Evolutionary conservation across 352 stramenopile genomes (phyloP).

Genomic region (Phytophthora ramorum): DNA sequence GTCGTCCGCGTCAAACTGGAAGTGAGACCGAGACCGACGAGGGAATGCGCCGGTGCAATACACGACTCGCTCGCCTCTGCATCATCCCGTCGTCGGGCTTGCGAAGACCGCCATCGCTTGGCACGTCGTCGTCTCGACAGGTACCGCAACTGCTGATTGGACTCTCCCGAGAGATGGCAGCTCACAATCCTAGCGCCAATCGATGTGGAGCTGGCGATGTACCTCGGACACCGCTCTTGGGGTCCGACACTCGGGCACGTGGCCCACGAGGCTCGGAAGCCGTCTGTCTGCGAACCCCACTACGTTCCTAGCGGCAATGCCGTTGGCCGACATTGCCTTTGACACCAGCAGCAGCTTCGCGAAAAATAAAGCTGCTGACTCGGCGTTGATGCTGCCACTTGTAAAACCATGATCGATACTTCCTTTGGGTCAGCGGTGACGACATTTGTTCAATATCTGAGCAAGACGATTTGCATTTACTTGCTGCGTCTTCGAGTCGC

Average conservation of each 20-base stretch:
- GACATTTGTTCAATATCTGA: too few relatives aligned
- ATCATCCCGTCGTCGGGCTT: constrained; percentile 6
- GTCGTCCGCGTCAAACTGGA: constrained; percentile 19
- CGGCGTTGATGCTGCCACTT: too few relatives aligned
- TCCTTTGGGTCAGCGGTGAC: too few relatives aligned
- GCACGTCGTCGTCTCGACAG: constrained; percentile 31
- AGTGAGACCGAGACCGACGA: constrained; percentile 24
- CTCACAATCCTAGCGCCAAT: constrained; percentile 24
- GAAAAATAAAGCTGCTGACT: too few relatives aligned
- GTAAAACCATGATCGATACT: too few relatives aligned
- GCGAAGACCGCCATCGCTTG: constrained; percentile 18
- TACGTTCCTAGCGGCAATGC: neutral
- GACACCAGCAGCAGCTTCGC: too few relatives aligned
- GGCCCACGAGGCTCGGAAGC: neutral
- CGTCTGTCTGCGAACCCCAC: neutral
- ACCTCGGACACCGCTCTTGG: constrained; percentile 10
- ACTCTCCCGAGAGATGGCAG: constrained; percentile 10
- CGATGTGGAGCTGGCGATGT: neutral
- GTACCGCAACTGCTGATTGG: constrained; percentile 17
- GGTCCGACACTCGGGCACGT: neutral
- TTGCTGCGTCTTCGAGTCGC: too few relatives aligned
- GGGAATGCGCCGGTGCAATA: neutral
- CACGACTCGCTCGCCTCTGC: neutral
- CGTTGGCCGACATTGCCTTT: too few relatives aligned
- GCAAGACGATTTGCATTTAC: too few relatives aligned